Evolutionary conservation across 345 rosid species (phyloP), one percentile per base, ranked within the genome.

Genomic region (Lepidium aucheri): DNA sequence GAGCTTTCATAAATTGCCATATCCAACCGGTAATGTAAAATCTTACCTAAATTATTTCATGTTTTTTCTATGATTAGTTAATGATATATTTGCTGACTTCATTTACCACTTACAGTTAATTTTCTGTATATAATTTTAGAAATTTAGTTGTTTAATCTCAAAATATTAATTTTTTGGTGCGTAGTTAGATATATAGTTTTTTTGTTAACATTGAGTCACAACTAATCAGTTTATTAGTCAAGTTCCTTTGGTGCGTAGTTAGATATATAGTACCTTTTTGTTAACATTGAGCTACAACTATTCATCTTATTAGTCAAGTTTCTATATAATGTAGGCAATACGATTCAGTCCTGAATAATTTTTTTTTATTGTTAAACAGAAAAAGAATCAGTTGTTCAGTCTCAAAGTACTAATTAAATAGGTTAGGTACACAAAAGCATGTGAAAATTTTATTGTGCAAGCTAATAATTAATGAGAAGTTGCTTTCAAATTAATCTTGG

Each of bases 1-100:
- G 98, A 77, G 82, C 1, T 39, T 79, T 38, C 51, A 50, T 8
- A 93, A 93, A 77, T 83, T 83, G 33, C 96, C 97, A 4, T 86
- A 87, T 65, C 81, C 85, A 20, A 82, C 97, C 77, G 98, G 98
- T 89, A 79, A 41, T 18, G 36, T 18, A 2, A 43, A 12, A 38
- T 61, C 55, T 72, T 33, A 45, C 28, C 43, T 32, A 60, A 60
- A 69, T 60, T 52, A 40, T 55, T 57, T 63, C 1, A 7, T 14
- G 9, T 30, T 56, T 10, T 26, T 30, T 2, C 13, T 17, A 6
- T n/a, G n/a, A n/a, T n/a, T n/a, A n/a, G n/a, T n/a, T n/a, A n/a
- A n/a, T n/a, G n/a, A n/a, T n/a, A n/a, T n/a, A n/a, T n/a, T n/a
- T n/a, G n/a, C n/a, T n/a, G n/a, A n/a, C n/a, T n/a, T n/a, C n/a